These are phyloP conservation scores for Ambrosia artemisiifolia DNA, from an alignment of 129 eudicot genomes.

Conservation along the genomic window DNA sequence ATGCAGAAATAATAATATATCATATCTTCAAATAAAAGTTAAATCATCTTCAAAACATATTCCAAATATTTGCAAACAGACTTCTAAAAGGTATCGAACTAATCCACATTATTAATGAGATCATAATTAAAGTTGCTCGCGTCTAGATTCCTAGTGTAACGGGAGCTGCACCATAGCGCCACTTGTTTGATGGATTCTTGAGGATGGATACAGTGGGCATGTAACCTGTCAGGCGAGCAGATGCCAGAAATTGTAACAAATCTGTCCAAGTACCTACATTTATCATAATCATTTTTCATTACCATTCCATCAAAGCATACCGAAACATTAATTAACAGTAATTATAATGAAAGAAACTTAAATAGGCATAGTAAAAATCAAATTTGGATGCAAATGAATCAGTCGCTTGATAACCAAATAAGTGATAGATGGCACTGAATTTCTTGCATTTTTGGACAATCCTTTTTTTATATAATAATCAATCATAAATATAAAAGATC, in stretches of 20 bases:
- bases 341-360: conserved; percentile 29
- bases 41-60: too few species aligned
- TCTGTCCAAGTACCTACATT: conserved; percentile 84
- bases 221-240: conserved; percentile 87
- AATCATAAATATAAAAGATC: conserved; percentile 6
- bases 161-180: conserved; percentile 97
- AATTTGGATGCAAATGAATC: conserved; percentile 90
- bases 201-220: conserved; percentile 84
- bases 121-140: background rate
- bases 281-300: background rate
- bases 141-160: conserved; percentile 49
- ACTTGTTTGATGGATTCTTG: conserved; percentile 72
- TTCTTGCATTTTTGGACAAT: conserved; percentile 89
- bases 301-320: background rate
- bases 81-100: too few species aligned
- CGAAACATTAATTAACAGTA: background rate
- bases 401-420: conserved; percentile 94
- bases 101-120: background rate
- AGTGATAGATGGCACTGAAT: conserved; percentile 88
- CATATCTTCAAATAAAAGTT: too few species aligned
- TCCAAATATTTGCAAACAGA: too few species aligned
- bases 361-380: conserved; percentile 88
- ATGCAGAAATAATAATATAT: too few species aligned
- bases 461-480: conserved; percentile 71
- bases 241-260: conserved; percentile 77